Conservation (phyloP, 2,329 filamentous ascomycete genomes). For the Boeremia lycopersici region DNA sequence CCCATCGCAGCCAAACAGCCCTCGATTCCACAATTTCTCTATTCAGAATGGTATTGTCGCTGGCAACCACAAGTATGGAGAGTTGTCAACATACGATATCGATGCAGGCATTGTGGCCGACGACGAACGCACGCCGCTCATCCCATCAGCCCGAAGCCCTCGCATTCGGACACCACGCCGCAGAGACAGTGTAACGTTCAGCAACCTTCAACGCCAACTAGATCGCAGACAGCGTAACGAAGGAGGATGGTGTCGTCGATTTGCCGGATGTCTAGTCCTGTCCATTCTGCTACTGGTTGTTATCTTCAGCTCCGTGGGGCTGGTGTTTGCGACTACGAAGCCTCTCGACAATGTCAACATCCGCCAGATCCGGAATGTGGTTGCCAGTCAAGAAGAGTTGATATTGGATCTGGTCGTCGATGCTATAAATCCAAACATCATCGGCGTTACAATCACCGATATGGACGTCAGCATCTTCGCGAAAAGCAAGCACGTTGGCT, state of each 20-base stretch:
- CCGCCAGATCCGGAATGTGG: slow-evolving; percentile 81
- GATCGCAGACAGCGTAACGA: slow-evolving; percentile 68
- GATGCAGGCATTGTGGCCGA: slow-evolving; percentile 81
- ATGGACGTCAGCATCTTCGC: slow-evolving; percentile 94
- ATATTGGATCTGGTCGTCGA: slow-evolving; percentile 91
- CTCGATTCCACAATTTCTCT: slow-evolving; percentile 58
- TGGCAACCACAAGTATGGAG: slow-evolving; percentile 62
- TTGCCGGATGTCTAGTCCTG: slow-evolving; percentile 87
- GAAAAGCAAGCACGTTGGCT: slow-evolving; percentile 87
- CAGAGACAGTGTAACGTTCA: slow-evolving; percentile 60
- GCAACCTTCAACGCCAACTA: slow-evolving; percentile 60
- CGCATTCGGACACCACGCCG: slow-evolving; percentile 57
- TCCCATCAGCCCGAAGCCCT: slow-evolving; percentile 67
- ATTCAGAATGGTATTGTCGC: slow-evolving; percentile 42
- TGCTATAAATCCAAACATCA: slow-evolving; percentile 91
- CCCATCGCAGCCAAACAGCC: slow-evolving; percentile 71
- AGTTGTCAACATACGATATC: slow-evolving; percentile 75
- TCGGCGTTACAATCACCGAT: slow-evolving; percentile 82
- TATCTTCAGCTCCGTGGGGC: slow-evolving; percentile 82
- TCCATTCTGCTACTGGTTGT: slow-evolving; percentile 80
- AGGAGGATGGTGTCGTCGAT: slow-evolving; percentile 68
- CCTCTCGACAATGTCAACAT: slow-evolving; percentile 81
- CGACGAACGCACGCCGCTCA: slow-evolving; percentile 85
- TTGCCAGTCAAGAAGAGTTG: slow-evolving; percentile 91
- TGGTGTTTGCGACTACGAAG: slow-evolving; percentile 90